Percentiles rank a stretch among this genome's conserved stretches.
These are phyloP conservation scores for Aspergillus kassunensis DNA, from an alignment of 495 filamentous ascomycete genomes.

Conservation along the genomic window DNA sequence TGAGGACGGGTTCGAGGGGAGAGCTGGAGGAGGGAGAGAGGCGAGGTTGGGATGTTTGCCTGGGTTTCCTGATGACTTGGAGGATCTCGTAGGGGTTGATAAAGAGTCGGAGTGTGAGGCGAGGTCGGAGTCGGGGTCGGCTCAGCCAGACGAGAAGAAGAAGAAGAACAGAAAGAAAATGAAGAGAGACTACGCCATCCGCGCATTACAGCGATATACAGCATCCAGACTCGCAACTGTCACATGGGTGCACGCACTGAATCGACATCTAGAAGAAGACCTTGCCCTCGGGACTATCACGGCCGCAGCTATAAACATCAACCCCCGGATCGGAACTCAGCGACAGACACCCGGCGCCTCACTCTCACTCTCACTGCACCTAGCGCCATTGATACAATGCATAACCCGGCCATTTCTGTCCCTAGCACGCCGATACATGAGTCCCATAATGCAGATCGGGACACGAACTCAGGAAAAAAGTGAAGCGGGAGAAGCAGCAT, in stretches of 20 bases:
- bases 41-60: too few relatives aligned
- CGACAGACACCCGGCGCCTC: too few relatives aligned
- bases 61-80: too few relatives aligned
- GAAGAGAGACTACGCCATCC: conserved; percentile 11
- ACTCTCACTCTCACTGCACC: too few relatives aligned
- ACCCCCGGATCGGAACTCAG: conserved; percentile 45
- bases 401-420: conserved; percentile 27
- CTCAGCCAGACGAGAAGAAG: too few relatives aligned
- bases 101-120: too few relatives aligned
- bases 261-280: conserved; percentile 35
- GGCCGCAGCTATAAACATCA: conserved; percentile 42
- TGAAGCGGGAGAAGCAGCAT: conserved; percentile 32
- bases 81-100: too few relatives aligned
- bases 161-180: too few relatives aligned
- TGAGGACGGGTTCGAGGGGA: too few relatives aligned
- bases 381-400: conserved; percentile 8
- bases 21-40: too few relatives aligned
- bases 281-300: conserved; percentile 37
- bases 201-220: conserved; percentile 29
- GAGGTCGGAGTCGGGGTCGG: too few relatives aligned
- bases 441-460: conserved; percentile 28
- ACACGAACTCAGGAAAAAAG: too few relatives aligned
- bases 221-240: conserved; percentile 39
- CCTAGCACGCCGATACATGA: conserved; percentile 23
- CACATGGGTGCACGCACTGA: conserved; percentile 45